These are phyloP conservation scores for Solanum hybrid DNA, from an alignment of 305 asterid genomes.

Conservation along the genomic window DNA sequence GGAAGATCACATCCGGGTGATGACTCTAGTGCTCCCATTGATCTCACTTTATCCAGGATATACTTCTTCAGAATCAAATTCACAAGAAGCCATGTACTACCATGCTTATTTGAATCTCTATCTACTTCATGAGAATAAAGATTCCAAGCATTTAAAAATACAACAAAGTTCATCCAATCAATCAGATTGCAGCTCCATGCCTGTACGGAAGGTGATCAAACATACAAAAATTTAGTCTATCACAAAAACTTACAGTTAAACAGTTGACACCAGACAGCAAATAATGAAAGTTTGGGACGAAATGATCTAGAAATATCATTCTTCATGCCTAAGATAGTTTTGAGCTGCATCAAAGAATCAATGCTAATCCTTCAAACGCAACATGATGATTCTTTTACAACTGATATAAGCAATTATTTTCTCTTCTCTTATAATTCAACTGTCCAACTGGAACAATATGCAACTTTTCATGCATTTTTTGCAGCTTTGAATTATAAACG, in stretches of 20 bases:
- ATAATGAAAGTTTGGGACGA: not conserved
- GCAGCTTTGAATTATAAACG: not conserved
- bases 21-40: constrained; percentile 44
- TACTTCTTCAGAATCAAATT: constrained; percentile 48
- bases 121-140: constrained; percentile 47
- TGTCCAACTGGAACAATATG: not conserved
- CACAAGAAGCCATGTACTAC: constrained; percentile 50
- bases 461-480: not conserved
- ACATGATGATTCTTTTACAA: not conserved
- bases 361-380: not conserved
- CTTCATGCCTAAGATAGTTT: not conserved
- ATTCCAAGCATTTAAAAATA: constrained; percentile 91
- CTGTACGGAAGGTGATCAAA: constrained; percentile 26
- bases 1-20: constrained; percentile 74
- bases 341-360: not conserved
- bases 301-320: not conserved
- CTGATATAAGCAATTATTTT: not conserved
- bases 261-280: not conserved
- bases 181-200: constrained; percentile 36
- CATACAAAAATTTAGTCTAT: not conserved
- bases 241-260: not conserved
- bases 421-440: not conserved
- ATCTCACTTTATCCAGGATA: constrained; percentile 43
- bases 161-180: constrained; percentile 81
- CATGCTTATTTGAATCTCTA: constrained; percentile 18